Conservation (phyloP, 2,329 filamentous ascomycete species). For the Aureobasidium zeae region DNA sequence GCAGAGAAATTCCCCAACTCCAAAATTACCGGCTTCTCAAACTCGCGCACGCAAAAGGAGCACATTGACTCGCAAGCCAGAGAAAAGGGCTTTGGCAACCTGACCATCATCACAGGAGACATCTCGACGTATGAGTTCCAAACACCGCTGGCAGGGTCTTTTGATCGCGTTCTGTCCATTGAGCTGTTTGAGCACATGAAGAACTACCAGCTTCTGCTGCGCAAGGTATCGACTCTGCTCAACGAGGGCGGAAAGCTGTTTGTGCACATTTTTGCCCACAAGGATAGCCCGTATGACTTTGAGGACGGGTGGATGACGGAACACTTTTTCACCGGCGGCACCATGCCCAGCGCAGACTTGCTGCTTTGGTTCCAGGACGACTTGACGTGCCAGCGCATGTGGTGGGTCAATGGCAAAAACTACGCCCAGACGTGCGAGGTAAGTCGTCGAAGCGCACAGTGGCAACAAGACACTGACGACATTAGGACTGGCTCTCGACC, state of each 20-base stretch:
- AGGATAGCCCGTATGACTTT: constrained; percentile 58
- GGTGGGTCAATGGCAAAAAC: constrained; percentile 61
- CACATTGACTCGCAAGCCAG: constrained; percentile 54
- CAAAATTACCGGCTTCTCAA: constrained; percentile 58
- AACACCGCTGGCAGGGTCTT: constrained; percentile 30
- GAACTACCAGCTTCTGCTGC: constrained; percentile 59
- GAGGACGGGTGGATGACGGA: constrained; percentile 66
- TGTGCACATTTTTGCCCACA: constrained; percentile 59
- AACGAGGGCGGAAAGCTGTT: constrained; percentile 58
- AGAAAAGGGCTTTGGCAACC: constrained; percentile 49
- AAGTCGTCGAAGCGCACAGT: not conserved
- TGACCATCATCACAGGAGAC: constrained; percentile 57
- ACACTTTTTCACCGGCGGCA: constrained; percentile 64
- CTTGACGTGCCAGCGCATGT: constrained; percentile 51
- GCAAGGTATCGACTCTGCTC: constrained; percentile 51
- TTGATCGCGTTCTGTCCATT: constrained; percentile 59
- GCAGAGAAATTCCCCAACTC: constrained; percentile 55
- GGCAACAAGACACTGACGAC: constrained; percentile 5
- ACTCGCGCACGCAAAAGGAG: constrained; percentile 58
- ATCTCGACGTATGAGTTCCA: constrained; percentile 56
- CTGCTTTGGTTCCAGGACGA: constrained; percentile 58
- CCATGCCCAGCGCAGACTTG: constrained; percentile 60
- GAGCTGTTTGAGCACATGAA: constrained; percentile 73
- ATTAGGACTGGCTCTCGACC: constrained; percentile 51
- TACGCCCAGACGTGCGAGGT: constrained; percentile 61